Conservation (phyloP, 2,329 filamentous ascomycete species). For the Beauveria sp. region DNA sequence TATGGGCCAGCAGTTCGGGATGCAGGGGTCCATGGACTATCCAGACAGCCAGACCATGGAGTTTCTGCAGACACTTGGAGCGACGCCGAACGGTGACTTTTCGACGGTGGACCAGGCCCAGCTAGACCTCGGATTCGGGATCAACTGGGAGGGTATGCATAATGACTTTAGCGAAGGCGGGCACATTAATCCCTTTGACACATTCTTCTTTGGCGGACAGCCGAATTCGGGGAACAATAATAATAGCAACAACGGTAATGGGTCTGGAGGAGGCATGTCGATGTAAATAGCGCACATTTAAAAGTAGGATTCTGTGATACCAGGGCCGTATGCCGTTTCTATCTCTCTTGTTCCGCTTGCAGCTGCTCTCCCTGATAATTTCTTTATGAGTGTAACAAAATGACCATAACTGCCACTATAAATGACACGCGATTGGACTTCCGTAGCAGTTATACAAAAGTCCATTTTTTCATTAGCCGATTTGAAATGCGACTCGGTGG, state of each 20-base stretch:
- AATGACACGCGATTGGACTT: too few relatives aligned
- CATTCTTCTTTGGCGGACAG: constrained; percentile 60
- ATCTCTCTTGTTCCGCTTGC: too few relatives aligned
- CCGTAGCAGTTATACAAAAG: too few relatives aligned
- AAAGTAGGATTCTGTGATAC: not conserved
- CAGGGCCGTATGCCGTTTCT: too few relatives aligned
- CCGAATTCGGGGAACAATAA: constrained; percentile 1
- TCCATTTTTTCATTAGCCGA: too few relatives aligned
- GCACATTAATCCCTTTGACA: constrained; percentile 62
- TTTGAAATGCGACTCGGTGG: too few relatives aligned
- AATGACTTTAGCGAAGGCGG: constrained; percentile 55
- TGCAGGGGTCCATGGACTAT: constrained; percentile 30
- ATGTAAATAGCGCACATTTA: not conserved
- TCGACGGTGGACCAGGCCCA: constrained; percentile 35
- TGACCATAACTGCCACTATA: too few relatives aligned
- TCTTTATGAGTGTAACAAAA: too few relatives aligned
- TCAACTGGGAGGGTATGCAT: constrained; percentile 56
- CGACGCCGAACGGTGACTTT: constrained; percentile 24
- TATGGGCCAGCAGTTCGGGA: constrained; percentile 26
- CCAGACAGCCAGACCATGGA: constrained; percentile 43
- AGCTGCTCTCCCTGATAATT: too few relatives aligned
- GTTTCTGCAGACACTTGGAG: constrained; percentile 41
- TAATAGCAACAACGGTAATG: constrained; percentile 4
- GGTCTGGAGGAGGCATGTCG: not conserved
- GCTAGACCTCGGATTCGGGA: constrained; percentile 59